Evolutionary conservation across 176 grass and related monocot species (phyloP).

Genomic region (Pontederia paniculata): DNA sequence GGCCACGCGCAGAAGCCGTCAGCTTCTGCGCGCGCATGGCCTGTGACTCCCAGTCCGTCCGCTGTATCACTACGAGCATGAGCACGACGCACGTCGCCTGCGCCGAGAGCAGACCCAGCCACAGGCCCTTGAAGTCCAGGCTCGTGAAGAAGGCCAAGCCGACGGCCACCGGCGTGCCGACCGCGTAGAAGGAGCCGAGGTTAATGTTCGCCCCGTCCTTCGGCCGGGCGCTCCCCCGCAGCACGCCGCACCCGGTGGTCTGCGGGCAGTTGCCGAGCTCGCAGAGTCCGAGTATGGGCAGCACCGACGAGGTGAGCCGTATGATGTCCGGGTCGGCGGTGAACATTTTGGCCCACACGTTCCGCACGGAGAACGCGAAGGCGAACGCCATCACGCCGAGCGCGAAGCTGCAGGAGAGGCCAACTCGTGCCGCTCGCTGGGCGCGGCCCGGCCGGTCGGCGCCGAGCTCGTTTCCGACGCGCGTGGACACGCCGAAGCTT

Average conservation of each 20-base stretch:
- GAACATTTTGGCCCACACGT: conserved; percentile 72
- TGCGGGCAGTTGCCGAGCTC: conserved; percentile 97
- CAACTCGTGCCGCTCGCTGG: conserved; percentile 35
- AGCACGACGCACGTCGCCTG: conserved; percentile 63
- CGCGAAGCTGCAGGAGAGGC: conserved; percentile 39
- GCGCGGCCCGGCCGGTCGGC: conserved; percentile 52
- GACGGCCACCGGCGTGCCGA: conserved; percentile 73
- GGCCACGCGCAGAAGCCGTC: conserved; percentile 20
- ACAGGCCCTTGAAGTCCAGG: conserved; percentile 72
- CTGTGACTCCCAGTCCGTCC: conserved; percentile 56
- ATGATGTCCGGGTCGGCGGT: conserved; percentile 55
- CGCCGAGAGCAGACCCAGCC: conserved; percentile 75
- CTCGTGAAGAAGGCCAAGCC: conserved; percentile 50
- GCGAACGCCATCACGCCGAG: conserved; percentile 43
- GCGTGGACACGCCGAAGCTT: conserved; percentile 89
- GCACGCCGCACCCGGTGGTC: conserved; percentile 87
- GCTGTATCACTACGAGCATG: conserved; percentile 52
- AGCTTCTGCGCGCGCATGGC: conserved; percentile 52
- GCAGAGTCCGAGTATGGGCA: conserved; percentile 79
- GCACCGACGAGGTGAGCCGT: conserved; percentile 56
- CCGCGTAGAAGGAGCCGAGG: conserved; percentile 69
- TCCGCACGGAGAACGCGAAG: conserved; percentile 59
- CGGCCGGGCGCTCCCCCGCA: conserved; percentile 71
- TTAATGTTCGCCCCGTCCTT: conserved; percentile 71
- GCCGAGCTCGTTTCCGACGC: conserved; percentile 80